phyloP scores from a whole-genome alignment of 1,284 basidiomycete species.

The Sporisorium graminicola region DNA sequence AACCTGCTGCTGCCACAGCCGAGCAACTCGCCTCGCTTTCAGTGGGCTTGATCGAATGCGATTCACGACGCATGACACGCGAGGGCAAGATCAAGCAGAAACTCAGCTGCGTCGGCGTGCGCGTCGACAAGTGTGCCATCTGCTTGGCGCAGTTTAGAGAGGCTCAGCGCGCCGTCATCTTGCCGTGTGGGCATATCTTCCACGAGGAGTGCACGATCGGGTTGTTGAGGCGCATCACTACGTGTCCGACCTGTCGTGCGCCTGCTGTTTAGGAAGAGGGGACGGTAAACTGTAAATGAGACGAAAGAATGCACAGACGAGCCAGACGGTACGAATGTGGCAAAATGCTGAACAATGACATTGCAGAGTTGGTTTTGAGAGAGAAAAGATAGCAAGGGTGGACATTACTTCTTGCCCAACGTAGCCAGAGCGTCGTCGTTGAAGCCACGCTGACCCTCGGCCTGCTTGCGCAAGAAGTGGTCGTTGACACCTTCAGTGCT shows the following conservation, averaged over 20 bases:
- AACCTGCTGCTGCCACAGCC: constrained; percentile 65
- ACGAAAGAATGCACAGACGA: neutral
- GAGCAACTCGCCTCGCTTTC: constrained; percentile 71
- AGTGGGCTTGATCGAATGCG: constrained; percentile 77
- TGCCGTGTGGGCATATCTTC: constrained; percentile 77
- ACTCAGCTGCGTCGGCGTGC: constrained; percentile 78
- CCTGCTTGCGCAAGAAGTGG: constrained; percentile 20
- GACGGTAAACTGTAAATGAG: neutral
- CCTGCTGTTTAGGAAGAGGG: constrained; percentile 17
- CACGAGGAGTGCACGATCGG: constrained; percentile 54
- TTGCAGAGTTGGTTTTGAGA: neutral
- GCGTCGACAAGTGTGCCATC: constrained; percentile 83
- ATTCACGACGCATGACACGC: constrained; percentile 77
- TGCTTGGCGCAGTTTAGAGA: constrained; percentile 82
- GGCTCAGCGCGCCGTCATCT: constrained; percentile 75
- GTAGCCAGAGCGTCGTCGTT: constrained; percentile 59
- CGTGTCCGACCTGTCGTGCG: constrained; percentile 56
- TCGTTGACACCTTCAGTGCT: constrained; percentile 47
- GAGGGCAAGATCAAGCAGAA: constrained; percentile 84
- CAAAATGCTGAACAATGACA: neutral
- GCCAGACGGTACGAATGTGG: neutral
- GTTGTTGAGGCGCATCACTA: constrained; percentile 29
- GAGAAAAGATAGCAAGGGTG: neutral
- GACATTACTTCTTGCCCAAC: constrained; percentile 38
- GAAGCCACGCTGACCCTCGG: constrained; percentile 29